Evolutionary conservation across 108 stramenopile species (phyloP).

Genomic region (Aureococcus anophagefferens): DNA sequence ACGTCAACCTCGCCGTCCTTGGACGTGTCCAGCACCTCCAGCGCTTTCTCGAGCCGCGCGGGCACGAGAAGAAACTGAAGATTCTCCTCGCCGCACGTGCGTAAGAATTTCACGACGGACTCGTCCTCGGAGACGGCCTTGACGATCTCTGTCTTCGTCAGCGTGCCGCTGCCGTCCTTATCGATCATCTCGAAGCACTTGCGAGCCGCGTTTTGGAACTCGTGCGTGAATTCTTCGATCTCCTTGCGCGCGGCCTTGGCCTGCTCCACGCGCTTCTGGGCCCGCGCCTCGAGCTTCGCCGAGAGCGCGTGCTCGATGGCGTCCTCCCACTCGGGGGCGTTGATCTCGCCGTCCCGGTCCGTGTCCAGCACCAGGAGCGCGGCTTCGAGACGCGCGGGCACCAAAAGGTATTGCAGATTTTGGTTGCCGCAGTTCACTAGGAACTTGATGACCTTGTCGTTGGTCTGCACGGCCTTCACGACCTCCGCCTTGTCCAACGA

Average conservation of each 20-base stretch:
- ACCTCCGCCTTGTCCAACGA: background rate
- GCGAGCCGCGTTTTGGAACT: background rate
- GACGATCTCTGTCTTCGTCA: background rate
- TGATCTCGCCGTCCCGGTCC: background rate
- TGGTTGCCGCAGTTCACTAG: background rate
- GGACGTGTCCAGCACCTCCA: background rate
- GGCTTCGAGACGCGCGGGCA: background rate
- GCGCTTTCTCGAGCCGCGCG: background rate
- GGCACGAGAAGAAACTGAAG: background rate
- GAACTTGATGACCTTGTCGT: background rate
- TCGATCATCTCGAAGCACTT: background rate
- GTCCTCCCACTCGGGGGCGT: background rate
- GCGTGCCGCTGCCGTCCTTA: background rate
- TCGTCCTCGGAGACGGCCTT: background rate
- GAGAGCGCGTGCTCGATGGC: background rate
- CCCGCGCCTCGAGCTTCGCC: background rate
- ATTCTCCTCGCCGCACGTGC: background rate
- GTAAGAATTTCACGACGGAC: background rate
- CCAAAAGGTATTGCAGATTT: background rate
- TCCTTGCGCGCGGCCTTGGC: background rate
- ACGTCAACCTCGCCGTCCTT: background rate
- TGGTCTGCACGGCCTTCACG: background rate
- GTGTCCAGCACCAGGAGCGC: background rate
- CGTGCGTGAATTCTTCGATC: background rate
- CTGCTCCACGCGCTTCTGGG: background rate